These are phyloP conservation scores for Blumeria hordei DNA, from an alignment of 2,329 filamentous ascomycete genomes.

Conservation along the genomic window DNA sequence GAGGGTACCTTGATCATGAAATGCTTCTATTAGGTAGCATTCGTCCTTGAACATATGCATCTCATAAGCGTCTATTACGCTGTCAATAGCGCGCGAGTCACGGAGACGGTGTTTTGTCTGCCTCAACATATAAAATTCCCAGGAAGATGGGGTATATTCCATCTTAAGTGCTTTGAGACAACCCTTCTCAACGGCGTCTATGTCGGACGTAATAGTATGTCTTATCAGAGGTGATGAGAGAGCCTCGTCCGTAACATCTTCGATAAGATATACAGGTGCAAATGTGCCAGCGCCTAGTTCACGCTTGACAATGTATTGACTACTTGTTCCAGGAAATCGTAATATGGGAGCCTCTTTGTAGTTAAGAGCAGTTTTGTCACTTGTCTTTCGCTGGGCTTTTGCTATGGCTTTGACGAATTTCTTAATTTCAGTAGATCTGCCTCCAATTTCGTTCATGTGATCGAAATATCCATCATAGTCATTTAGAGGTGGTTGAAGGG, in stretches of 20 bases:
- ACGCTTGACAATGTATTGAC: constrained; percentile 53
- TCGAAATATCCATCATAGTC: constrained; percentile 64
- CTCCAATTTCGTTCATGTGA: constrained; percentile 36
- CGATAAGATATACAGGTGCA: constrained; percentile 80
- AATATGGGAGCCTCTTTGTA: constrained; percentile 37
- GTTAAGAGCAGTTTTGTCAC: constrained; percentile 34
- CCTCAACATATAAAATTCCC: constrained; percentile 95
- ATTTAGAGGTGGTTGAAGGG: constrained; percentile 46
- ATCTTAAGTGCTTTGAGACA: constrained; percentile 78
- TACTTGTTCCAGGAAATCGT: constrained; percentile 36
- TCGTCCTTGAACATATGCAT: constrained; percentile 83
- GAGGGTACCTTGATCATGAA: constrained; percentile 68
- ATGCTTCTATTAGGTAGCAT: constrained; percentile 71
- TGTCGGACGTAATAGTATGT: constrained; percentile 27
- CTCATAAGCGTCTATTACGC: constrained; percentile 64
- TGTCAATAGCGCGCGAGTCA: constrained; percentile 47
- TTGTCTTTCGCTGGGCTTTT: constrained; percentile 19
- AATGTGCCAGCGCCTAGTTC: constrained; percentile 87
- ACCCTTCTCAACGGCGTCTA: constrained; percentile 24
- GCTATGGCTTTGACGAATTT: constrained; percentile 44
- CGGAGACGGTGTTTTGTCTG: constrained; percentile 56
- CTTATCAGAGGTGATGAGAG: constrained; percentile 24
- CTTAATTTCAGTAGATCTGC: constrained; percentile 51
- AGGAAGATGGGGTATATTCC: constrained; percentile 67
- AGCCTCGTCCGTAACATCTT: constrained; percentile 34